Evolutionary conservation across 1,284 basidiomycete species (phyloP), one percentile per base, ranked within the genome.

Genomic region (Apiotrichum sp.): DNA sequence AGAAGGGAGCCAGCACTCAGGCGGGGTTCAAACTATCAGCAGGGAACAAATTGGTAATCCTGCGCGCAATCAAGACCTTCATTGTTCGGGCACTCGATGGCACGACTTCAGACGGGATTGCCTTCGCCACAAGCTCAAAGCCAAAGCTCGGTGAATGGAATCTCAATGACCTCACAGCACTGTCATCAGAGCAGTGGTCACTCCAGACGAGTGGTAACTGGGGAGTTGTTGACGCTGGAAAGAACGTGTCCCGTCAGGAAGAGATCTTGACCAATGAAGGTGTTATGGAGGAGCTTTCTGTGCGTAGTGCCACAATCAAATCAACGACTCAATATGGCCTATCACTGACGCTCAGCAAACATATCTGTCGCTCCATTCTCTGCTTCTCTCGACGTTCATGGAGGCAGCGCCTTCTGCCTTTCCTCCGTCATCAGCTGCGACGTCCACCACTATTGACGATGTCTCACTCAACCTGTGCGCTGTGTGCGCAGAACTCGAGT

Each of bases 371-470:
- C 75, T 96, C 14, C 83, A 91, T 65, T 80, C 88, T 0, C 86
- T 85, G 3, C 77, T 96, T 5, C 78, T 89, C 1, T 84, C 89
- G 6, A 86, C 87, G 0, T 89, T 91, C 71, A 81, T 96, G 29
- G 92, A 96, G 71, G 83, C 83, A 59, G 89, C 89, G 1, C 88
- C 93, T 2, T 70, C 82, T 8, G 87, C 87, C 2, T 92, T 93
- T 32, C 73, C 81, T 84, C 7, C 86, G 85, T 42, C 49, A 1
- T 34, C 49, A 22, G 39, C 49, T 4, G 2, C 67, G 3, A 53
- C 64, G 6, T 47, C 62, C 1, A 42, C 49, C 8, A 39, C 54
- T 1, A 13, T 62, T 6, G 67, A 72, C 50, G 70, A 72, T 13
- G 62, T 66, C 2, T 84, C 90, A 56, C 70, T 86, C 10, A 80